phyloP scores from a whole-genome alignment of 371 early-diverging fungal genomes.

The Mortierella sp. region DNA sequence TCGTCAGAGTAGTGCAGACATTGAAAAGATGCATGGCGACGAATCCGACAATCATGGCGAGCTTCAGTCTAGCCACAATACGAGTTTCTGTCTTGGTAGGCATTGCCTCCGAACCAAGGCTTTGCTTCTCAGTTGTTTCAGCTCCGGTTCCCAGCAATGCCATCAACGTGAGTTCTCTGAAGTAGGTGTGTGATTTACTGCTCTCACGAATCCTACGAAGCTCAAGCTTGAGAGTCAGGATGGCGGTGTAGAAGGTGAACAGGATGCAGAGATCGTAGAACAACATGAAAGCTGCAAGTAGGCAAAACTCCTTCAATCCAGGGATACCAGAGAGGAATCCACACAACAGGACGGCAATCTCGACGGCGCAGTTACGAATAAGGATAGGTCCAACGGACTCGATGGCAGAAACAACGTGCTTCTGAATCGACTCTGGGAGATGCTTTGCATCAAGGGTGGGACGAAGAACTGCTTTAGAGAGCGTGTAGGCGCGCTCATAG shows the following conservation, averaged over 20 bases:
- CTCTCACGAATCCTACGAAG: constrained; percentile 66
- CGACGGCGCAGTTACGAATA: constrained; percentile 85
- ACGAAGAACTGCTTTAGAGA: constrained; percentile 86
- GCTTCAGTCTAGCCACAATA: constrained; percentile 69
- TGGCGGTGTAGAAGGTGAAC: constrained; percentile 90
- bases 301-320: constrained; percentile 86
- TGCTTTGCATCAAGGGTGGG: constrained; percentile 42
- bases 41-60: constrained; percentile 76
- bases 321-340: constrained; percentile 85
- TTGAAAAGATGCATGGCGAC: constrained; percentile 82
- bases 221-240: constrained; percentile 91
- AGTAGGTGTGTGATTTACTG: constrained; percentile 48
- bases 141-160: constrained; percentile 41
- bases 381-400: constrained; percentile 76
- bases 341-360: constrained; percentile 81
- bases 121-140: constrained; percentile 25
- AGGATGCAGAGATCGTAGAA: constrained; percentile 87
- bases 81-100: constrained; percentile 66
- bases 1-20: constrained; percentile 74
- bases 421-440: constrained; percentile 64
- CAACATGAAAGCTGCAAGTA: constrained; percentile 83
- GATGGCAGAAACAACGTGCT: constrained; percentile 79
- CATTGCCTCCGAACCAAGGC: constrained; percentile 16
- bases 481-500: constrained; percentile 88
- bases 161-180: constrained; percentile 55